Evolutionary conservation across 23 red algal genomes (phyloP), one percentile per base, ranked within the genome.

Genomic region (Agarophyton chilense): DNA sequence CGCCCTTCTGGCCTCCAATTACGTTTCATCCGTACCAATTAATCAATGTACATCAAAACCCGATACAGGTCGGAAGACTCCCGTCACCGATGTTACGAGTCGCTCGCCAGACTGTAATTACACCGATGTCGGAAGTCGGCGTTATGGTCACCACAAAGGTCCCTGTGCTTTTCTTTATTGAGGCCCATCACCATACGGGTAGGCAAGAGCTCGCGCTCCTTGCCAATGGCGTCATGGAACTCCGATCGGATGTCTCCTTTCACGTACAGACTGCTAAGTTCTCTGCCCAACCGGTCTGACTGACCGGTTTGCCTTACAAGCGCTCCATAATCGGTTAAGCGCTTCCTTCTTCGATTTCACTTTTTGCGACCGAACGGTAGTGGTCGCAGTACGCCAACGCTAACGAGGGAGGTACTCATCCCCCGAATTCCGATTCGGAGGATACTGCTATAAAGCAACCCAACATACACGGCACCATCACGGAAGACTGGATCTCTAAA

Each of bases 201-300:
- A 22, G 17, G 25, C 56, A 12, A 7, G 54, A 82, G 22, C 28
- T 82, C 0, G 31, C 51, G 45, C 78, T 82, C 47, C 49, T 82
- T 45, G 50, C 78, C 36, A 82, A 82, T 55, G 78, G 52, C 2
- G 33, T 82, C 54, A 82, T 61, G 78, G 53, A 82, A 22, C 35
- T 82, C 49, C 36, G 35, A 18, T 29, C 49, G 31, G 25, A 62
- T 24, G 36, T 58, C 16, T 52, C 78, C 11, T 82, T 62, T 58
- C 29, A 17, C 24, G 78, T 82, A 14, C 49, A 21, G 0, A 21
- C 60, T 0, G 36, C 51, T 0, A 64, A 64, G 25, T 61, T 82
- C 21, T 62, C 51, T 50, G 52, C 21, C 45, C 78, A 50, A 18
- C 0, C 50, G 19, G 78, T 82, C n/a, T n/a, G n/a, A n/a, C n/a